These are phyloP conservation scores for Hirsutella thompsonii DNA, from an alignment of 2,329 filamentous ascomycete genomes.

Conservation along the genomic window DNA sequence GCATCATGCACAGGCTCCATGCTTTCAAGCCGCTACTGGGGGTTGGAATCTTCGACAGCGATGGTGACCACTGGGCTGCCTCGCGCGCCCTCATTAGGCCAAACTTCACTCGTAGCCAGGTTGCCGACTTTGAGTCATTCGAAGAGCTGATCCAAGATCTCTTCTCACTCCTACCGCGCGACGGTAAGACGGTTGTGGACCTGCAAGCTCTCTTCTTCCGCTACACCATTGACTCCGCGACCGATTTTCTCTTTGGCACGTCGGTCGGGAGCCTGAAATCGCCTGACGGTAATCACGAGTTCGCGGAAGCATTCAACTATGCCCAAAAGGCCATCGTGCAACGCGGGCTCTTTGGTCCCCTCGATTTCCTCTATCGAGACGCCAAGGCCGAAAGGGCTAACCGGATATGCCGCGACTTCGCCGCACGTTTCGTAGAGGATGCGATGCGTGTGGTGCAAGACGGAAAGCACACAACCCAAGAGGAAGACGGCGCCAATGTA, in stretches of 20 bases:
- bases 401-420: background rate
- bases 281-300: background rate
- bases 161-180: conserved; percentile 15
- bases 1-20: conserved; percentile 8
- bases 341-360: background rate
- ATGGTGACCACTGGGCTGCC: conserved; percentile 27
- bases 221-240: conserved; percentile 40
- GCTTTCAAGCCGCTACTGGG: conserved; percentile 18
- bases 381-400: background rate
- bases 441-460: background rate
- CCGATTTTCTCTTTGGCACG: conserved; percentile 44
- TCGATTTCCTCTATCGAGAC: background rate
- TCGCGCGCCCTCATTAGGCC: conserved; percentile 20
- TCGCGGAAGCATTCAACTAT: background rate
- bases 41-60: conserved; percentile 27
- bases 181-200: conserved; percentile 18
- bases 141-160: conserved; percentile 15
- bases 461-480: background rate
- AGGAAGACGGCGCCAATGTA: background rate
- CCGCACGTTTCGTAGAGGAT: background rate
- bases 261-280: conserved; percentile 12
- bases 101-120: conserved; percentile 12
- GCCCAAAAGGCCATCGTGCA: background rate
- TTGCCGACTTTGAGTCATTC: conserved; percentile 9
- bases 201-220: conserved; percentile 41